Evolutionary conservation across 2,329 filamentous ascomycete genomes (phyloP).

Genomic region (Aspergillus sp.): DNA sequence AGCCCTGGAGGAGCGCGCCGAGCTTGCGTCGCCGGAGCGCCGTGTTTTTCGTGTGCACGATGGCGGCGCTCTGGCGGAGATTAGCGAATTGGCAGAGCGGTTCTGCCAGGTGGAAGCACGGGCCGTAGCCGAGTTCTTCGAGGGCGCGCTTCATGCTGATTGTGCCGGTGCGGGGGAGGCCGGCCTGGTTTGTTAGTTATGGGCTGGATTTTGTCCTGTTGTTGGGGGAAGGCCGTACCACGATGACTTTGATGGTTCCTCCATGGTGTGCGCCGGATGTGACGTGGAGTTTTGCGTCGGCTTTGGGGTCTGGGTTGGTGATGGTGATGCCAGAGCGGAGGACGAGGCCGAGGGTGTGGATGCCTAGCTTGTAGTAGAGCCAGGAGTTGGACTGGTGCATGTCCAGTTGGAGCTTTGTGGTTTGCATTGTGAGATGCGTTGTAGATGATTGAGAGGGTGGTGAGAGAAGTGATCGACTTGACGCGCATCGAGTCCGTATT

Average conservation of each 20-base stretch:
- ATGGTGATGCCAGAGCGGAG: constrained; percentile 11
- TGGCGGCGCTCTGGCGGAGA: constrained; percentile 12
- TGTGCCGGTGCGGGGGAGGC: constrained; percentile 18
- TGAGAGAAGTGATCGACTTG: constrained; percentile 5
- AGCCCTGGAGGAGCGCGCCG: constrained; percentile 10
- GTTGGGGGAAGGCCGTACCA: constrained; percentile 6
- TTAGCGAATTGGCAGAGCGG: constrained; percentile 16
- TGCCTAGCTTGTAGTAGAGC: constrained; percentile 10
- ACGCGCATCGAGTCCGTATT: constrained; percentile 7
- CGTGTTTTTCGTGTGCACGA: constrained; percentile 16
- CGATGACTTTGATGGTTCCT: constrained; percentile 12
- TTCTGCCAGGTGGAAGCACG: constrained; percentile 16
- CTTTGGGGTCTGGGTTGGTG: constrained; percentile 12
- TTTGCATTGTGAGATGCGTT: constrained; percentile 7
- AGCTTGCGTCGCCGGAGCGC: constrained; percentile 12
- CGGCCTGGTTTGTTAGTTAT: constrained; percentile 11
- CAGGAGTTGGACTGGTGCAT: constrained; percentile 13
- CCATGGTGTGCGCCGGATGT: constrained; percentile 7
- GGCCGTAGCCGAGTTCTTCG: constrained; percentile 16
- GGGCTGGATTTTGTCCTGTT: no score
- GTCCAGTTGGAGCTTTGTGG: constrained; percentile 8
- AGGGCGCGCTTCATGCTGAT: constrained; percentile 18
- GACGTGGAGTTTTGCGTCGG: constrained; percentile 8
- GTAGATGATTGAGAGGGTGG: neutral
- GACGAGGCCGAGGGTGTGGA: constrained; percentile 11